Percentiles rank a stretch among this genome's conserved stretches.
Evolutionary conservation across 73 alveolate species (phyloP).

Genomic region (Paramecium primaurelia): DNA sequence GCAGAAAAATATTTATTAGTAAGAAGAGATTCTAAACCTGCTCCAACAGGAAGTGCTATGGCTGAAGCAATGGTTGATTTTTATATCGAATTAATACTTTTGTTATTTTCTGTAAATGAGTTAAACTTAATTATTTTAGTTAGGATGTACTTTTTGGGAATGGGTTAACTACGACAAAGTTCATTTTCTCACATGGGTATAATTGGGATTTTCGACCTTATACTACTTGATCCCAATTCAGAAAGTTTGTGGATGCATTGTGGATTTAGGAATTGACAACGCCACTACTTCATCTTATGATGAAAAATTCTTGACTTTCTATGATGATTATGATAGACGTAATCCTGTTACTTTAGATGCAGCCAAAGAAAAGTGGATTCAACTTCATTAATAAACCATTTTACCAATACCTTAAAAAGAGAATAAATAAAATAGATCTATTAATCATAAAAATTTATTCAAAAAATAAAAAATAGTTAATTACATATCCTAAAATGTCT

Average conservation of each 20-base stretch:
- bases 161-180: not conserved
- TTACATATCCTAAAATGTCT: not conserved
- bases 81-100: slow-evolving; percentile 19
- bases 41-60: slow-evolving; percentile 23
- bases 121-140: not conserved
- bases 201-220: not conserved
- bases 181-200: not conserved
- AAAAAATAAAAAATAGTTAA: not conserved
- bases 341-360: slow-evolving; percentile 56
- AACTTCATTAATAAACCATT: not conserved
- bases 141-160: slow-evolving; percentile 16
- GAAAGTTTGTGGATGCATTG: not conserved
- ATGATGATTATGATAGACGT: slow-evolving; percentile 37
- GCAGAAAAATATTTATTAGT: not conserved
- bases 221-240: not conserved
- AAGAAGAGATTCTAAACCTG: slow-evolving; percentile 26
- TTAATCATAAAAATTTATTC: not conserved
- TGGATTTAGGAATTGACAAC: not conserved
- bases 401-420: not conserved
- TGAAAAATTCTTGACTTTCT: not conserved
- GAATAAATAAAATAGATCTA: not conserved
- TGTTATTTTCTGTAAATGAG: not conserved
- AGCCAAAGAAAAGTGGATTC: slow-evolving; percentile 55
- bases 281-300: slow-evolving; percentile 13
- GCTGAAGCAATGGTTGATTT: slow-evolving; percentile 30